These are phyloP conservation scores for Keithomyces neogunnii DNA, from an alignment of 2,329 filamentous ascomycete genomes.

Conservation along the genomic window DNA sequence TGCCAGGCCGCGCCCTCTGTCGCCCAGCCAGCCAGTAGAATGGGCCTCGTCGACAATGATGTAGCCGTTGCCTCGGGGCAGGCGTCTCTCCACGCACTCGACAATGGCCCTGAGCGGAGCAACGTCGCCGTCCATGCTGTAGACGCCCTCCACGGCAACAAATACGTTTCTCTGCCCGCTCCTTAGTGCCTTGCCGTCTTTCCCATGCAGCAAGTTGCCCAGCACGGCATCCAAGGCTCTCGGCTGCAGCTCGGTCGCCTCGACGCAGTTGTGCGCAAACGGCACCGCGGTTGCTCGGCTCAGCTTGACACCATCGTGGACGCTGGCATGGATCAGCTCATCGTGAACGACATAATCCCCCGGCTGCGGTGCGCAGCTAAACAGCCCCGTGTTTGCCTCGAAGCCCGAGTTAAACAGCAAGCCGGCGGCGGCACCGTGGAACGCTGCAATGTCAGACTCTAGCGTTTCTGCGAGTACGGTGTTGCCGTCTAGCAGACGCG, in stretches of 20 bases:
- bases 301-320: slow-evolving; percentile 67
- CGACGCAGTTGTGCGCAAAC: slow-evolving; percentile 51
- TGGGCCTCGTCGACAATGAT: slow-evolving; percentile 64
- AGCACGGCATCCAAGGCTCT: slow-evolving; percentile 20
- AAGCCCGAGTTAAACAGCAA: slow-evolving; percentile 53
- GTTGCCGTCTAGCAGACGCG: slow-evolving; percentile 46
- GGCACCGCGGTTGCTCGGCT: slow-evolving; percentile 43
- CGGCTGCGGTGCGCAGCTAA: slow-evolving; percentile 50
- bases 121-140: slow-evolving; percentile 79
- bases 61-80: slow-evolving; percentile 51
- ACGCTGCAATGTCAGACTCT: slow-evolving; percentile 37
- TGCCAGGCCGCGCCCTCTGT: slow-evolving; percentile 48
- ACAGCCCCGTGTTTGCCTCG: slow-evolving; percentile 57
- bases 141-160: slow-evolving; percentile 61
- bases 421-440: slow-evolving; percentile 36
- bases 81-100: slow-evolving; percentile 41
- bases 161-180: slow-evolving; percentile 47
- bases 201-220: slow-evolving; percentile 21
- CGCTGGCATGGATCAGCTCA: slow-evolving; percentile 68
- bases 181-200: slow-evolving; percentile 22
- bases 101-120: slow-evolving; percentile 55
- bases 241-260: not conserved
- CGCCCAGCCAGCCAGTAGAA: slow-evolving; percentile 52
- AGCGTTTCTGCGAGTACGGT: slow-evolving; percentile 32
- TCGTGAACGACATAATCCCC: slow-evolving; percentile 63